phyloP scores from a whole-genome alignment of 1,284 basidiomycete species.

The Somion occarium region DNA sequence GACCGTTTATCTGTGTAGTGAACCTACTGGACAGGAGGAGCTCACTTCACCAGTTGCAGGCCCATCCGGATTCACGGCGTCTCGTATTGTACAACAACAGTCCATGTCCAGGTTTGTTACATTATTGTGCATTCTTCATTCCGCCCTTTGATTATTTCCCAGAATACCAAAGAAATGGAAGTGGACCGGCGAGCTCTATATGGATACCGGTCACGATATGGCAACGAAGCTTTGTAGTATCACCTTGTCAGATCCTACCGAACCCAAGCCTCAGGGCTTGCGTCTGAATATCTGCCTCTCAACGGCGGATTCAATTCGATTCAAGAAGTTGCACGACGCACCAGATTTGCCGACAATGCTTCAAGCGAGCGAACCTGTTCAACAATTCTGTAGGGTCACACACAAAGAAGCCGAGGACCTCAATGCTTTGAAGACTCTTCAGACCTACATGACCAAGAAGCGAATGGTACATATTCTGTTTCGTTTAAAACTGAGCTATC shows the following conservation, averaged over 20 bases:
- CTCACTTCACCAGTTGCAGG: neutral
- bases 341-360: slow-evolving; percentile 42
- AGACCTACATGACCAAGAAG: slow-evolving; percentile 35
- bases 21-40: slow-evolving; percentile 1
- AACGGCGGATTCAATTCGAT: slow-evolving; percentile 35
- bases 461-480: slow-evolving; percentile 20
- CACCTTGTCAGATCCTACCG: slow-evolving; percentile 39
- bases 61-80: neutral
- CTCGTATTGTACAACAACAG: neutral
- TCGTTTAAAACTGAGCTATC: slow-evolving; percentile 2
- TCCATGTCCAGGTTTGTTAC: neutral
- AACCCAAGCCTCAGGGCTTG: slow-evolving; percentile 36
- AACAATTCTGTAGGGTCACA: slow-evolving; percentile 47
- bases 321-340: slow-evolving; percentile 43
- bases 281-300: slow-evolving; percentile 42
- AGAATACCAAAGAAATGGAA: slow-evolving; percentile 29
- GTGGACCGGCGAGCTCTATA: slow-evolving; percentile 32
- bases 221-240: slow-evolving; percentile 44
- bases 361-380: slow-evolving; percentile 40
- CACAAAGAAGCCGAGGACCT: slow-evolving; percentile 35
- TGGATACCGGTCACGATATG: slow-evolving; percentile 24
- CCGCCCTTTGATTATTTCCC: neutral
- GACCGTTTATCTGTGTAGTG: neutral
- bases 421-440: slow-evolving; percentile 38
- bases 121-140: neutral